A percentile compares a stretch with the other conserved stretches of the same genome.
phyloP scores from a whole-genome alignment of 495 filamentous ascomycete species.

The Lasiosphaeriaceae sp. region DNA sequence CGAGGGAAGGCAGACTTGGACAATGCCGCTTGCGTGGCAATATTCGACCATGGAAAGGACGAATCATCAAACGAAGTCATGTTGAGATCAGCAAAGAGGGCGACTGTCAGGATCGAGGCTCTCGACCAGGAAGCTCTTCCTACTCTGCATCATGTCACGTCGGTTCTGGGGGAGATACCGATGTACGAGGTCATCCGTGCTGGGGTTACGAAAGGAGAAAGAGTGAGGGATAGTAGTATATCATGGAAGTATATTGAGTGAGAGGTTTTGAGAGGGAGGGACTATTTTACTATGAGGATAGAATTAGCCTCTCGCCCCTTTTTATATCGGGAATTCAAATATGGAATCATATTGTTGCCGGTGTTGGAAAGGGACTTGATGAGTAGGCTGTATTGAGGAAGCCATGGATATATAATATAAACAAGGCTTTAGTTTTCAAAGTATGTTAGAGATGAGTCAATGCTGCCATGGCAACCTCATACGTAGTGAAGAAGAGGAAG shows the following conservation, averaged over 20 bases:
- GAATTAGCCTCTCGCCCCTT: too few relatives aligned
- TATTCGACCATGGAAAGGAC: constrained; percentile 28
- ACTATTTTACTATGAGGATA: too few relatives aligned
- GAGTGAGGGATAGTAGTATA: constrained; percentile 45
- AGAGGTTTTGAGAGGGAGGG: neutral
- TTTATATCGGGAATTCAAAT: too few relatives aligned
- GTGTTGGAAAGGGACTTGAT: too few relatives aligned
- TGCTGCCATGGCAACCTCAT: too few relatives aligned
- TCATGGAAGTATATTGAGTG: constrained; percentile 40
- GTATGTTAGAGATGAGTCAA: too few relatives aligned
- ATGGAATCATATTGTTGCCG: too few relatives aligned
- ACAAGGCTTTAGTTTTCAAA: too few relatives aligned
- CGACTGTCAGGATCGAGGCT: constrained; percentile 38
- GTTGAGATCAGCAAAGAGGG: constrained; percentile 36
- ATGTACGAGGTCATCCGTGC: constrained; percentile 49
- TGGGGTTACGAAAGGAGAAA: constrained; percentile 46
- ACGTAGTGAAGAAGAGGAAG: too few relatives aligned
- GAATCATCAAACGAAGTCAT: constrained; percentile 6
- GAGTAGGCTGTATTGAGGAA: too few relatives aligned
- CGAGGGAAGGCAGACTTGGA: constrained; percentile 42
- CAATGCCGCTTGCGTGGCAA: constrained; percentile 36
- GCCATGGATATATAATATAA: too few relatives aligned
- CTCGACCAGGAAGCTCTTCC: constrained; percentile 49
- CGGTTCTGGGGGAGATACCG: constrained; percentile 48
- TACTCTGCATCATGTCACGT: constrained; percentile 52